Base-by-base conservation (phyloP, 2,329 filamentous ascomycete species). In the Hypomyces rosellus region DNA sequence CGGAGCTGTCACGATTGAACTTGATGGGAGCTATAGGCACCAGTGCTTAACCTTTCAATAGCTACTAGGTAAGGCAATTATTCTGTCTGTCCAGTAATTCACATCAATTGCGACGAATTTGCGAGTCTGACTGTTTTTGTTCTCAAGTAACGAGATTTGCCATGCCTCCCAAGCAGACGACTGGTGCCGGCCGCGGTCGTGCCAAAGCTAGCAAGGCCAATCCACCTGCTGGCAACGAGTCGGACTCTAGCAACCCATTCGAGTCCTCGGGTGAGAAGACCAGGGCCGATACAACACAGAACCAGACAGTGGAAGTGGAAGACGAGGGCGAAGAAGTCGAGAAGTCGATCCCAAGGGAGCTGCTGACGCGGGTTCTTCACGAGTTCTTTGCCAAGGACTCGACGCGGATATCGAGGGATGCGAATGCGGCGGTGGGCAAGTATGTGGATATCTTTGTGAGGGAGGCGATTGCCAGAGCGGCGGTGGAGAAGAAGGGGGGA, bases 371-470 rank as follows among this genome's bases (percentile, higher is more conserved):
- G 34, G 71, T 96, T 3, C 73, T 96, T 34, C 85, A 95, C 64
- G 82, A 91, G 59, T 82, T 87, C 64, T 96, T 96, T 63, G 75
- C 85, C 59, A 76, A 78, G 53, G 79, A 86, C 45, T 77, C 79
- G 50, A 91, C 86, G 20, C 77, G 85, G 57, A 83, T 96, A 56
- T 84, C 84, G 7, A 84, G 81, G 59, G 87, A 90, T 61, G 89
- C 89, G 4, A 88, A 91, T 64, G 77, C 73, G 6, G 80, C 90
- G 1, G 79, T 91, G 52, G 86, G 83, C 13, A 89, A 86, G 69
- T 97, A 97, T 65, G 78, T 96, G 68, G 89, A 96, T 67, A 81
- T 92, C 0, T 97, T 96, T 69, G 86, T 96, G 48, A 78, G 87
- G 54, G 92, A 97, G 71, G 89, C 89, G 1, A 83, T 97, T 64